Evolutionary conservation across 2,329 filamentous ascomycete species (phyloP).

Genomic region (Hypoxylon sp.): DNA sequence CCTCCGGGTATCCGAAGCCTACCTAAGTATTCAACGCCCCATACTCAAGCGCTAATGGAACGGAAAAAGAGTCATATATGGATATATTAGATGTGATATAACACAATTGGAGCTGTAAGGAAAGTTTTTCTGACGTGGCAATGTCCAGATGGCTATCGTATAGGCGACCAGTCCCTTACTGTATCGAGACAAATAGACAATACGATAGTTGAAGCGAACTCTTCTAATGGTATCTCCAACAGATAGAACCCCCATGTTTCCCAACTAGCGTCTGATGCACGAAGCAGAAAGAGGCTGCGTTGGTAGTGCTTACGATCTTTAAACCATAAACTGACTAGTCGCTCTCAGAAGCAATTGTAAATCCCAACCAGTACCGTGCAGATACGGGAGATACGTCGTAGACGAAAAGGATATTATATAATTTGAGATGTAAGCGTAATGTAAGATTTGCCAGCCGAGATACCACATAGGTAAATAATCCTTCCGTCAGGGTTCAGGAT

Average conservation of each 20-base stretch:
- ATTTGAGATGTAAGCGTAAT: background rate
- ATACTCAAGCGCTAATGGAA: background rate
- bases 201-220: background rate
- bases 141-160: background rate
- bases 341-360: background rate
- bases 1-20: background rate
- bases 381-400: background rate
- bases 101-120: background rate
- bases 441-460: too few species aligned
- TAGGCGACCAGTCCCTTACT: background rate
- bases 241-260: background rate
- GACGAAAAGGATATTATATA: too few species aligned
- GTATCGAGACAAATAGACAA: background rate
- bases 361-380: background rate
- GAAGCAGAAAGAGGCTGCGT: background rate
- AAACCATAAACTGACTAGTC: conserved; percentile 5
- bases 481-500: background rate
- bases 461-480: background rate
- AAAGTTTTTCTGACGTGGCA: background rate
- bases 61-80: background rate
- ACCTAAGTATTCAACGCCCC: background rate
- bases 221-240: background rate
- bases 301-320: conserved; percentile 12
- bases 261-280: background rate
- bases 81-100: background rate